Evolutionary conservation across 1,139 yeast genomes (phyloP).

Genomic region (Pneumocystis canis): DNA sequence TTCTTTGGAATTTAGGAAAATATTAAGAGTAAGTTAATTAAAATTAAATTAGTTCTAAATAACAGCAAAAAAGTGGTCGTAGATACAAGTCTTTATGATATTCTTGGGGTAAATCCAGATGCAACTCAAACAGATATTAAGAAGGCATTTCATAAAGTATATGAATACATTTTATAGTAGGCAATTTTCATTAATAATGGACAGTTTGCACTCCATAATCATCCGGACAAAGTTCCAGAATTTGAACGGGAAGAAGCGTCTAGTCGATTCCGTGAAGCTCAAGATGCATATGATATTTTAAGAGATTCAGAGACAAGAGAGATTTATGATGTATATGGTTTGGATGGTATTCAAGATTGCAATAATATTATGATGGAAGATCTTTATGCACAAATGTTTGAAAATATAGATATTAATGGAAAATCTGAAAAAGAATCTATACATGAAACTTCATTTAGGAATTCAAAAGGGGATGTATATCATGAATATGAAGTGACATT

Average conservation of each 20-base stretch:
- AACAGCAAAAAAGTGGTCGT: constrained; percentile 49
- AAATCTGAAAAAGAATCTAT: not conserved
- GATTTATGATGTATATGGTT: constrained; percentile 73
- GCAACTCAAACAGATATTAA: constrained; percentile 79
- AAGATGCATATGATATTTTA: constrained; percentile 72
- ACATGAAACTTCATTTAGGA: not conserved
- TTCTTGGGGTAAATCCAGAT: constrained; percentile 47
- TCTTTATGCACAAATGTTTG: constrained; percentile 16
- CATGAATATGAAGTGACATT: constrained; percentile 50
- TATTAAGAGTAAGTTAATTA: not conserved
- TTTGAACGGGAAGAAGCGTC: constrained; percentile 18
- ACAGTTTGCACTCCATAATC: constrained; percentile 2
- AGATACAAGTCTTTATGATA: constrained; percentile 79
- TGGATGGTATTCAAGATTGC: constrained; percentile 44
- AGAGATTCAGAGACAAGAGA: constrained; percentile 60
- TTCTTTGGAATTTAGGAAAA: not conserved
- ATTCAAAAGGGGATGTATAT: constrained; percentile 36
- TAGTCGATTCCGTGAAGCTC: constrained; percentile 33
- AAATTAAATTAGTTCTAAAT: not conserved
- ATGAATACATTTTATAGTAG: constrained; percentile 2
- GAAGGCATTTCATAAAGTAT: constrained; percentile 68
- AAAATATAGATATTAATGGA: constrained; percentile 13
- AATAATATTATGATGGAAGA: constrained; percentile 12
- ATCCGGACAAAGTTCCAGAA: constrained; percentile 13
- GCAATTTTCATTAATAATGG: not conserved